phyloP scores from a whole-genome alignment of 2,329 filamentous ascomycete species.

The Fusarium ambrosium region DNA sequence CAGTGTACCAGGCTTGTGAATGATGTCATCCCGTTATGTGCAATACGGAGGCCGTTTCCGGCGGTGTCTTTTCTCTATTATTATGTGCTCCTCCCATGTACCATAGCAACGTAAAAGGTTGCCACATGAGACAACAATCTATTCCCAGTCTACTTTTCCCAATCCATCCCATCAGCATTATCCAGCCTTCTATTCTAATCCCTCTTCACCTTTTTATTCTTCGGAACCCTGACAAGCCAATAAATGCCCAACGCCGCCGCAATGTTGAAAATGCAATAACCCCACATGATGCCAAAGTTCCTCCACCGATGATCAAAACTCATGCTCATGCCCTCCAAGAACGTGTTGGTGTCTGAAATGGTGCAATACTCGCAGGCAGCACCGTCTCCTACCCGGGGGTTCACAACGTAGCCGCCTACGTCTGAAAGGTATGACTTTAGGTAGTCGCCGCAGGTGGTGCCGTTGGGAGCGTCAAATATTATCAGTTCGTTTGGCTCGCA shows the following conservation, averaged over 20 bases:
- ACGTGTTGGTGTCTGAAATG: constrained; percentile 55
- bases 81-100: background rate
- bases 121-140: background rate
- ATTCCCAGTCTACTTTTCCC: background rate
- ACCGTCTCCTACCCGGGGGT: background rate
- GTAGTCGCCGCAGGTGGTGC: constrained; percentile 69
- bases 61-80: background rate
- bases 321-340: constrained; percentile 57
- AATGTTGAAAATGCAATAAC: constrained; percentile 66
- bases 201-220: constrained; percentile 41
- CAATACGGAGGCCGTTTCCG: background rate
- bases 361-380: constrained; percentile 62
- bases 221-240: constrained; percentile 58
- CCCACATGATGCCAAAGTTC: constrained; percentile 68
- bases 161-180: background rate
- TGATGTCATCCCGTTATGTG: fast-evolving
- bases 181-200: background rate
- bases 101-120: background rate
- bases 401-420: constrained; percentile 62
- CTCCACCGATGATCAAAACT: constrained; percentile 66
- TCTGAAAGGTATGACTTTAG: constrained; percentile 60
- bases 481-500: constrained; percentile 77
- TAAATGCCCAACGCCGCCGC: constrained; percentile 64
- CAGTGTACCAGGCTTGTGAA: background rate
- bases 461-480: constrained; percentile 68